phyloP scores from a whole-genome alignment of 768 basidiomycete genomes.

The Pulveroboletus sp. region DNA sequence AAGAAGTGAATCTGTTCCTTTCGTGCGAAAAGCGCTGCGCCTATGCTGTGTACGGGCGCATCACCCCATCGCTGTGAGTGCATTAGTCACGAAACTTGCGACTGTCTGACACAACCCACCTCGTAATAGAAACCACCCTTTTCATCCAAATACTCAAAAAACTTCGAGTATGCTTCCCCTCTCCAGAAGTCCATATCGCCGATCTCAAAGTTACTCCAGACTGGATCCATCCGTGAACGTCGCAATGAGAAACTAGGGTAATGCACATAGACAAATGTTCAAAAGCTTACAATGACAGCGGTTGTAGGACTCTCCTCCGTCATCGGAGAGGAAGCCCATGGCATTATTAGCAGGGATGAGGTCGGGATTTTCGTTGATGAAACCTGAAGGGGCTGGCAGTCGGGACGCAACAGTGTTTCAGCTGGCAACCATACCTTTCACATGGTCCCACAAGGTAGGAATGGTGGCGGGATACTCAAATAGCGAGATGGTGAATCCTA shows the following conservation, averaged over 20 bases:
- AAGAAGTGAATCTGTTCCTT: conserved; percentile 82
- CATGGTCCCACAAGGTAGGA: conserved; percentile 70
- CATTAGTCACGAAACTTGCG: neutral
- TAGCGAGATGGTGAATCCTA: conserved; percentile 77
- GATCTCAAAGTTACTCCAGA: conserved; percentile 79
- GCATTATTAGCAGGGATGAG: conserved; percentile 62
- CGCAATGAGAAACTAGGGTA: neutral
- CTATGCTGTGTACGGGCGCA: conserved; percentile 84
- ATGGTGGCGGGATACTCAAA: conserved; percentile 80
- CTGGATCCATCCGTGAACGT: conserved; percentile 37
- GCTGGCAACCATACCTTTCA: conserved; percentile 48
- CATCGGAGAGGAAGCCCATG: conserved; percentile 70
- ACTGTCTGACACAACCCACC: conserved; percentile 37
- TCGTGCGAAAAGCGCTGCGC: conserved; percentile 67
- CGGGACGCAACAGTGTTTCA: neutral
- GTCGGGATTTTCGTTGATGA: conserved; percentile 58
- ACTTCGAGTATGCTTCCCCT: conserved; percentile 74
- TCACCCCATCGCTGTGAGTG: conserved; percentile 69
- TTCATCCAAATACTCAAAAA: conserved; percentile 77
- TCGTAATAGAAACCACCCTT: conserved; percentile 92
- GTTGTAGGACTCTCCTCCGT: conserved; percentile 66
- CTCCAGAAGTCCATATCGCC: conserved; percentile 89
- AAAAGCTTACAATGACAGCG: conserved; percentile 66
- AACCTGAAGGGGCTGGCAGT: conserved; percentile 44
- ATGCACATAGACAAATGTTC: neutral